These are phyloP conservation scores for Saturnispora diversa DNA, from an alignment of 805 yeast species.

Conservation along the genomic window DNA sequence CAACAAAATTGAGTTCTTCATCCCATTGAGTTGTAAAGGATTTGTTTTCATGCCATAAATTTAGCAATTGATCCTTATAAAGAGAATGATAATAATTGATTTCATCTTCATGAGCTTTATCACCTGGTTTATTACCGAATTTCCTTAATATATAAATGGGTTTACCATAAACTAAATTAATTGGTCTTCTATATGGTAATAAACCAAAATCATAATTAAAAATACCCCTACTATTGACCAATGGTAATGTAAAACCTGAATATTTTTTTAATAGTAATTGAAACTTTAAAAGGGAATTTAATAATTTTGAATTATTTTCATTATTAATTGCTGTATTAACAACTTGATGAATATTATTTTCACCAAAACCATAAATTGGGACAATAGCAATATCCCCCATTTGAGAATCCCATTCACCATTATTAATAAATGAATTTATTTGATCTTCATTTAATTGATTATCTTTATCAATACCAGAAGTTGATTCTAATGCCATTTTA, in stretches of 20 bases:
- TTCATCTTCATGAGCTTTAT: slow-evolving; percentile 33
- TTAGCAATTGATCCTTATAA: slow-evolving; percentile 56
- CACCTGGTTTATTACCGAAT: slow-evolving; percentile 21
- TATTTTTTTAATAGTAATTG: slow-evolving; percentile 67
- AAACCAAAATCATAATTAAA: slow-evolving; percentile 90
- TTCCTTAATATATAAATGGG: slow-evolving; percentile 40
- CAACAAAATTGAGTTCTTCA: slow-evolving; percentile 40
- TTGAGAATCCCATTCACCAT: slow-evolving; percentile 10
- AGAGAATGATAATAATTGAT: slow-evolving; percentile 64
- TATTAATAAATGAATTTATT: slow-evolving; percentile 6
- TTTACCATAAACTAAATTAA: slow-evolving; percentile 65
- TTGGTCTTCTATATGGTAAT: slow-evolving; percentile 75
- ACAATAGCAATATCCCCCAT: slow-evolving; percentile 68
- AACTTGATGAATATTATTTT: slow-evolving; percentile 51
- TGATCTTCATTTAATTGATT: background rate
- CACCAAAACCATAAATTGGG: slow-evolving; percentile 90
- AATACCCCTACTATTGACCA: slow-evolving; percentile 85
- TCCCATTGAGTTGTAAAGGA: slow-evolving; percentile 41
- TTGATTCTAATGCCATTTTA: slow-evolving; percentile 66
- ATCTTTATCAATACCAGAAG: slow-evolving; percentile 10
- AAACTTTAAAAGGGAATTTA: slow-evolving; percentile 37
- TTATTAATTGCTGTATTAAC: slow-evolving; percentile 23
- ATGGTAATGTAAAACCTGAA: slow-evolving; percentile 81
- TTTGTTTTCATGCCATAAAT: slow-evolving; percentile 62
- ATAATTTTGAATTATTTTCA: slow-evolving; percentile 22